Evolutionary conservation across 305 asterid genomes (phyloP).

Genomic region (Fraxinus angustifolia): DNA sequence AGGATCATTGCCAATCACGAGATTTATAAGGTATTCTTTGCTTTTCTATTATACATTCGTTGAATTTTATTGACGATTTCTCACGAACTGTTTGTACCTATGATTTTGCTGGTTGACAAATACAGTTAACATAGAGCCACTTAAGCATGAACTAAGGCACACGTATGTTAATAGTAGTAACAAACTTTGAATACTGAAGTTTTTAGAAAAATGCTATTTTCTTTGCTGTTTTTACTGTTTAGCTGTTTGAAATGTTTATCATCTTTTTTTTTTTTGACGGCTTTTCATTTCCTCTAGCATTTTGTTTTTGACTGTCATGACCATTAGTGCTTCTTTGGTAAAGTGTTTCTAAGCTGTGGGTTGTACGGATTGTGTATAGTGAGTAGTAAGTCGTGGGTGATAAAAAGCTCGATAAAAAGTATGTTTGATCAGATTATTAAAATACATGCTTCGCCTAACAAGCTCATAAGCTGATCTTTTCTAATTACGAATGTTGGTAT

Average conservation of each 20-base stretch:
- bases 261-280: background rate
- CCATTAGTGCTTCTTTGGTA: background rate
- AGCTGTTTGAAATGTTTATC: background rate
- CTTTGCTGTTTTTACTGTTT: background rate
- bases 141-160: background rate
- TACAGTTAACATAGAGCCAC: background rate
- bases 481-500: background rate
- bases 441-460: background rate
- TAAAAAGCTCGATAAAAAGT: no score
- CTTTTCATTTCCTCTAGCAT: background rate
- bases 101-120: background rate
- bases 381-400: background rate
- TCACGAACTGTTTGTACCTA: background rate
- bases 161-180: background rate
- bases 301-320: background rate
- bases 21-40: slow-evolving; percentile 49
- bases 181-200: background rate
- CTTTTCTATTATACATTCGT: background rate
- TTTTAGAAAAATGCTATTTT: background rate
- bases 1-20: slow-evolving; percentile 86
- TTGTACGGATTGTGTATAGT: background rate
- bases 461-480: background rate
- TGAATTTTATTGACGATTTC: background rate
- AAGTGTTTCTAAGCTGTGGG: background rate
- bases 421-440: background rate